A percentile compares a stretch with the other conserved stretches of the same genome.
Evolutionary conservation across 1,139 yeast genomes (phyloP).

Genomic region (Taiozyma onychis): DNA sequence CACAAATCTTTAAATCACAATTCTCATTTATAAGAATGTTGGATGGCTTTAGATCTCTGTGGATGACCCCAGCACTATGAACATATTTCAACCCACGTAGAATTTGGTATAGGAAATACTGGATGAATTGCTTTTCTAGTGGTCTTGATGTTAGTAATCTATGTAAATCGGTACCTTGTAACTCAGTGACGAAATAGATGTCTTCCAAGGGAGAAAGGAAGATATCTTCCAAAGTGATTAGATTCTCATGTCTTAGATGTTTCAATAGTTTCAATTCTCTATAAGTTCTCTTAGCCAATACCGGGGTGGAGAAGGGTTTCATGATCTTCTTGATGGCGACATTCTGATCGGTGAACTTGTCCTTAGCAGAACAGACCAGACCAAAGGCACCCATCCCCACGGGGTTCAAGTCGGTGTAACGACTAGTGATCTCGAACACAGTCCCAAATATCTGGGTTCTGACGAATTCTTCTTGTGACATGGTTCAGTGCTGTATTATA

Average conservation of each 20-base stretch:
- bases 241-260: slow-evolving; percentile 90
- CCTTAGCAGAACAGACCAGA: slow-evolving; percentile 92
- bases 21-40: slow-evolving; percentile 91
- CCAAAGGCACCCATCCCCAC: slow-evolving; percentile 99
- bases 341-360: slow-evolving; percentile 82
- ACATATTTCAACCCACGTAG: slow-evolving; percentile 90
- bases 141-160: slow-evolving; percentile 89
- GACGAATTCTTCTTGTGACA: slow-evolving; percentile 38
- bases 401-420: slow-evolving; percentile 90
- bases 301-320: slow-evolving; percentile 96
- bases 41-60: slow-evolving; percentile 90
- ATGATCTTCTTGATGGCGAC: slow-evolving; percentile 97
- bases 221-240: slow-evolving; percentile 89
- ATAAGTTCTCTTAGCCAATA: slow-evolving; percentile 92
- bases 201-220: slow-evolving; percentile 94
- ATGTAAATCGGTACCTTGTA: slow-evolving; percentile 95
- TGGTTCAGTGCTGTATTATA: not conserved
- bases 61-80: slow-evolving; percentile 96
- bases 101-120: slow-evolving; percentile 91
- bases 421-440: slow-evolving; percentile 85
- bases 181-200: slow-evolving; percentile 92
- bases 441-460: slow-evolving; percentile 67
- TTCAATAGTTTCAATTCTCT: slow-evolving; percentile 90
- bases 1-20: slow-evolving; percentile 95
- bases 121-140: slow-evolving; percentile 91